Percentiles rank a stretch among this genome's conserved stretches.
phyloP scores from a whole-genome alignment of 148 eudicot species.

The Rhododendron vialii region DNA sequence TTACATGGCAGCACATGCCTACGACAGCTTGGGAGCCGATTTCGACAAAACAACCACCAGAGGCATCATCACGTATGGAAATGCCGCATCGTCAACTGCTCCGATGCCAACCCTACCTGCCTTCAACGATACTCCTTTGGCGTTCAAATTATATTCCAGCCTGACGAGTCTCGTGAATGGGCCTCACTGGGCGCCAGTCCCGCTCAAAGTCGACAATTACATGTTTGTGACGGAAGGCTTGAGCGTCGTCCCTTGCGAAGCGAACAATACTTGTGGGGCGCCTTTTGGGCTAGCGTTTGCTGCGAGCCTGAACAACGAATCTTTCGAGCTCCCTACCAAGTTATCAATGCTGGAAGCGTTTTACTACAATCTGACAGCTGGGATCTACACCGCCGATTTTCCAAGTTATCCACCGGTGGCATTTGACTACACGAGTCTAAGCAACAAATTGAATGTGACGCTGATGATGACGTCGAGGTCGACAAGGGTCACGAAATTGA shows the following conservation, averaged over 20 bases:
- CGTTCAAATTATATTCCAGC: constrained; percentile 40
- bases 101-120: constrained; percentile 51
- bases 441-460: constrained; percentile 23
- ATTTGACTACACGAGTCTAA: constrained; percentile 52
- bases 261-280: constrained; percentile 42
- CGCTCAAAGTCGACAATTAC: constrained; percentile 33
- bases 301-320: constrained; percentile 58
- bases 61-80: constrained; percentile 36
- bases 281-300: constrained; percentile 34
- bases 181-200: constrained; percentile 47
- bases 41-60: constrained; percentile 57
- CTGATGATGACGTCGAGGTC: constrained; percentile 37
- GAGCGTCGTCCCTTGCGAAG: constrained; percentile 48
- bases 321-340: constrained; percentile 40
- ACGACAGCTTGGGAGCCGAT: constrained; percentile 31
- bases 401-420: constrained; percentile 40
- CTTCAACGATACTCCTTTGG: constrained; percentile 53
- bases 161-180: constrained; percentile 39
- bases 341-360: constrained; percentile 51
- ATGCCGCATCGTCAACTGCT: constrained; percentile 17
- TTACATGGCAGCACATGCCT: constrained; percentile 63
- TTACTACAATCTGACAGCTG: constrained; percentile 22
- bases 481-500: constrained; percentile 52
- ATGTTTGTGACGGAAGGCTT: constrained; percentile 63
- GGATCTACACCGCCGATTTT: constrained; percentile 51